phyloP scores from a whole-genome alignment of 2,329 filamentous ascomycete species.

The Fusarium sambucinum region DNA sequence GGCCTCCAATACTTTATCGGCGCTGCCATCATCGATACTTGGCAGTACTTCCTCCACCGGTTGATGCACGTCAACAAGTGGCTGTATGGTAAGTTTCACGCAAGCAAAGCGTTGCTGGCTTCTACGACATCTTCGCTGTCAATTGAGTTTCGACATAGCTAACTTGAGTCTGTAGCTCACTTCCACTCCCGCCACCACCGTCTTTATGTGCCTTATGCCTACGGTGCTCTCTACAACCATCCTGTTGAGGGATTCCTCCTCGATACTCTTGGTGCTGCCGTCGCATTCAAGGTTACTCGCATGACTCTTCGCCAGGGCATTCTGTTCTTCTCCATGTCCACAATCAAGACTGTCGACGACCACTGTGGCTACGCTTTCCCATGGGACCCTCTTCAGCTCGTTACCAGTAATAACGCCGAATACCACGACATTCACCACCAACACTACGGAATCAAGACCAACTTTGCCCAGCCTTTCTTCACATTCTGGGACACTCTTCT shows the following conservation, averaged over 20 bases:
- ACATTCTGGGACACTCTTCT: slow-evolving; percentile 92
- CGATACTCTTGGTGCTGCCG: slow-evolving; percentile 87
- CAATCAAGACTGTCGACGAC: slow-evolving; percentile 96
- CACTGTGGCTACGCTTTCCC: slow-evolving; percentile 97
- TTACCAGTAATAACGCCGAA: slow-evolving; percentile 93
- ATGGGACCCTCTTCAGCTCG: slow-evolving; percentile 91
- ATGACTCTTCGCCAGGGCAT: slow-evolving; percentile 91
- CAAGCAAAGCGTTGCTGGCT: neutral
- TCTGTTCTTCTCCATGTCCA: slow-evolving; percentile 88
- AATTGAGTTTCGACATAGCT: neutral
- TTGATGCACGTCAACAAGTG: slow-evolving; percentile 98
- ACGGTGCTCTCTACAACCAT: slow-evolving; percentile 96
- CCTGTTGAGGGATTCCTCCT: slow-evolving; percentile 93
- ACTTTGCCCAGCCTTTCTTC: slow-evolving; percentile 92
- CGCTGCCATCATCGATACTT: slow-evolving; percentile 86
- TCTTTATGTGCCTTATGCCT: slow-evolving; percentile 97
- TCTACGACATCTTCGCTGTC: neutral
- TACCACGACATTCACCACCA: slow-evolving; percentile 99
- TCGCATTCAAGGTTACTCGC: slow-evolving; percentile 83
- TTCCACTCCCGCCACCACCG: slow-evolving; percentile 97
- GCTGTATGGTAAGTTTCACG: slow-evolving; percentile 82
- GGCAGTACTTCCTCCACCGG: slow-evolving; percentile 98
- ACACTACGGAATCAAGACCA: slow-evolving; percentile 98
- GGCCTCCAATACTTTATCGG: slow-evolving; percentile 80
- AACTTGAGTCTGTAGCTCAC: slow-evolving; percentile 65